A percentile compares a stretch with the other conserved stretches of the same genome.
phyloP scores from a whole-genome alignment of 1,284 basidiomycete species.

The Sphagnurus paluster region DNA sequence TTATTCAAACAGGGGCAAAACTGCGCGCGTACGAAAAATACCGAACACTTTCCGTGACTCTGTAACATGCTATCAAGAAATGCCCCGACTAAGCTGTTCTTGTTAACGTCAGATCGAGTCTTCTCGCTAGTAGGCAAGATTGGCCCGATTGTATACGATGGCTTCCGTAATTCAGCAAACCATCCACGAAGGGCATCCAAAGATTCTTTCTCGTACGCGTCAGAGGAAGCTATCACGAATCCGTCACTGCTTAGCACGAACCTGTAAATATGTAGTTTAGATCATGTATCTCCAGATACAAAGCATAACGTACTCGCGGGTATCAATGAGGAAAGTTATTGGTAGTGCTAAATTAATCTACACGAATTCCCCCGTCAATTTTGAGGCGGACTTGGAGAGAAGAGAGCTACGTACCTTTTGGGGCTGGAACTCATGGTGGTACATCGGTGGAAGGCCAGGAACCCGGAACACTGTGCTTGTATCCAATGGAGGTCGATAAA shows the following conservation, averaged over 20 bases:
- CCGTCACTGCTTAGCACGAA: constrained; percentile 12
- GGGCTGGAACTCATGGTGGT: constrained; percentile 23
- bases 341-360: constrained; percentile 12
- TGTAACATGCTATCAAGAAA: constrained; percentile 19
- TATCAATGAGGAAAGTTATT: constrained; percentile 3
- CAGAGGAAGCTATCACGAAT: constrained; percentile 11
- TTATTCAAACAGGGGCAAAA: neutral
- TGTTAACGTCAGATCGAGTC: constrained; percentile 1
- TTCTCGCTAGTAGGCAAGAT: constrained; percentile 4
- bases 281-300: neutral
- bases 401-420: constrained; percentile 16
- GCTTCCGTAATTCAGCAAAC: constrained; percentile 10
- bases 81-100: neutral
- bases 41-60: constrained; percentile 16
- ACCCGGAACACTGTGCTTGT: constrained; percentile 14
- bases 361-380: neutral
- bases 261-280: constrained; percentile 1
- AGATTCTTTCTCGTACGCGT: constrained; percentile 17
- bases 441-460: constrained; percentile 20
- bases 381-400: neutral
- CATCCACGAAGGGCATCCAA: constrained; percentile 12
- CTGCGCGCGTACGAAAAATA: constrained; percentile 19
- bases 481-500: constrained; percentile 10
- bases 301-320: constrained; percentile 7
- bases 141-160: constrained; percentile 17